Evolutionary conservation across 768 basidiomycete genomes (phyloP).

Genomic region (Leccinum barrowsii): DNA sequence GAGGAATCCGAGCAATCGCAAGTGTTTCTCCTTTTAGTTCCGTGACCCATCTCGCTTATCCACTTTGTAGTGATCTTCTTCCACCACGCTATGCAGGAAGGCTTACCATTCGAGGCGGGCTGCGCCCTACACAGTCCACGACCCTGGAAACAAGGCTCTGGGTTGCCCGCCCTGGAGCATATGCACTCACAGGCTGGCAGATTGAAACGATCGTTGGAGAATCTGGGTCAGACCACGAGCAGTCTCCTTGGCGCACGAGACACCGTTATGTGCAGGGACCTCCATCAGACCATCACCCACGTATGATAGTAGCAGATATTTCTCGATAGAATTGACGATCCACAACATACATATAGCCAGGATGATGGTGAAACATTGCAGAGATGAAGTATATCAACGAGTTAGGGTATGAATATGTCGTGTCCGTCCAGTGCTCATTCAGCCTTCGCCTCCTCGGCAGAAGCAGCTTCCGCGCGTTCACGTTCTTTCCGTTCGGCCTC

Average conservation of each 20-base stretch:
- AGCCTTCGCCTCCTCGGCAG: constrained; percentile 6
- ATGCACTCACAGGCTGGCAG: constrained; percentile 64
- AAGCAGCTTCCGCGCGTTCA: constrained; percentile 23
- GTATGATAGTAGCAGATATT: constrained; percentile 33
- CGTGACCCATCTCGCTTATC: constrained; percentile 7
- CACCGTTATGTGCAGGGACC: constrained; percentile 41
- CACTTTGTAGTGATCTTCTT: constrained; percentile 36
- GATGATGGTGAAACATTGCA: neutral
- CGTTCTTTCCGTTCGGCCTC: constrained; percentile 39
- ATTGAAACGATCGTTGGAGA: constrained; percentile 65
- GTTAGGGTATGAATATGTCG: constrained; percentile 13
- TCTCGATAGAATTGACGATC: constrained; percentile 7
- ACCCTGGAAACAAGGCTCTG: constrained; percentile 52
- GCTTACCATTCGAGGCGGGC: constrained; percentile 58
- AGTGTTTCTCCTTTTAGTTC: constrained; percentile 5
- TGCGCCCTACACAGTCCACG: constrained; percentile 47
- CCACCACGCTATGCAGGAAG: constrained; percentile 61
- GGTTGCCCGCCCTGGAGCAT: constrained; percentile 60
- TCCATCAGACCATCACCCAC: constrained; percentile 24
- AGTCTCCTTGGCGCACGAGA: constrained; percentile 32
- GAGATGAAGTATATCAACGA: neutral
- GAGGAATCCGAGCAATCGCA: constrained; percentile 21
- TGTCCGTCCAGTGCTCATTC: constrained; percentile 13
- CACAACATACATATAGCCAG: constrained; percentile 10
- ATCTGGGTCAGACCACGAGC: constrained; percentile 7